Evolutionary conservation across 208 protist species (phyloP).

Genomic region (Crithidia bombi): DNA sequence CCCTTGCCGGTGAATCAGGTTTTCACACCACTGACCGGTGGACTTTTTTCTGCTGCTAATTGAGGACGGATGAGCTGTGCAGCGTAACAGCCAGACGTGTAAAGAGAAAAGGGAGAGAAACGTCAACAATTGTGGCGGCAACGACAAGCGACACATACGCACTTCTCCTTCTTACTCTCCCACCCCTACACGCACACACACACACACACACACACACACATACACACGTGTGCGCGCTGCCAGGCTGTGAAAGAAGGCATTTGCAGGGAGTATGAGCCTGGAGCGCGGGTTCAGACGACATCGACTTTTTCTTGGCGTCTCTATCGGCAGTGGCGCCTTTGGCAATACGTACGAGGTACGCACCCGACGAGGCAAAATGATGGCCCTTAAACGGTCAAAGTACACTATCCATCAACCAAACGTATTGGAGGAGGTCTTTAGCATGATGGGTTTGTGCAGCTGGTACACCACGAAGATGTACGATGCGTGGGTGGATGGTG

Average conservation of each 20-base stretch:
- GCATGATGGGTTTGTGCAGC: conserved; percentile 51
- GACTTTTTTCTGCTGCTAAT: too few species aligned
- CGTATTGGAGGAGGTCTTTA: conserved; percentile 44
- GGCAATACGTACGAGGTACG: conserved; percentile 52
- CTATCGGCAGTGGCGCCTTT: conserved; percentile 53
- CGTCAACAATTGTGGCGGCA: too few species aligned
- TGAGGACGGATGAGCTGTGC: too few species aligned
- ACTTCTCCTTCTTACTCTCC: too few species aligned
- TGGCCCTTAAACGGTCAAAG: conserved; percentile 70
- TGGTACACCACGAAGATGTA: conserved; percentile 62
- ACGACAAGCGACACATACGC: too few species aligned
- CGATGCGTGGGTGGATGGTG: conserved; percentile 57
- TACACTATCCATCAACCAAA: conserved; percentile 7
- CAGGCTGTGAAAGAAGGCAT: too few species aligned
- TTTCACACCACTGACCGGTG: too few species aligned
- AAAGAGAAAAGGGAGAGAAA: too few species aligned
- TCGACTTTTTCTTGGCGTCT: background rate
- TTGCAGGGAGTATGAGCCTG: conserved; percentile 6
- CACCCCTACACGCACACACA: background rate
- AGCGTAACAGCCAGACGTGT: too few species aligned
- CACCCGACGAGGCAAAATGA: conserved; percentile 8
- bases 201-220: background rate
- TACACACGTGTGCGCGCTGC: too few species aligned
- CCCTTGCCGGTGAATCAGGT: too few species aligned
- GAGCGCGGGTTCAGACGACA: background rate